Conservation (phyloP, 2,329 filamentous ascomycete species). For the Aureobasidium uvarum region DNA sequence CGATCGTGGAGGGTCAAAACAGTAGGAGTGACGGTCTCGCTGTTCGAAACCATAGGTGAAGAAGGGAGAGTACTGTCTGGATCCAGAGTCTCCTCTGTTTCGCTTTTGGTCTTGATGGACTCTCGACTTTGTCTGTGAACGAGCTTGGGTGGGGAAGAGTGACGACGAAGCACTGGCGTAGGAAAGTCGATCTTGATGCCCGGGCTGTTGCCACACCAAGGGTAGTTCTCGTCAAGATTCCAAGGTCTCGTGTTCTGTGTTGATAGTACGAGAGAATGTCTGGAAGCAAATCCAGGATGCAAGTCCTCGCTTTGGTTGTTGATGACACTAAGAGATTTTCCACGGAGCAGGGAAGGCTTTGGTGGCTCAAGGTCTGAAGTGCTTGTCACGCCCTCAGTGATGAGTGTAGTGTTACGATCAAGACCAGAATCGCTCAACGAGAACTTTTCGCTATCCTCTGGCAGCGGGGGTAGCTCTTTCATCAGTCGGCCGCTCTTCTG, state of each 20-base stretch:
- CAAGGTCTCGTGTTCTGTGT: slow-evolving; percentile 45
- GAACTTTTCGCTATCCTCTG: slow-evolving; percentile 29
- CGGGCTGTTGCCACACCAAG: slow-evolving; percentile 43
- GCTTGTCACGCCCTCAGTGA: slow-evolving; percentile 6
- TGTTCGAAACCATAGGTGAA: slow-evolving; percentile 21
- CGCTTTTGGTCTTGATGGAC: slow-evolving; percentile 4
- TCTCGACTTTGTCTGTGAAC: slow-evolving; percentile 29
- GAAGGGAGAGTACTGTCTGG: slow-evolving; percentile 26
- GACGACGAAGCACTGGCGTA: slow-evolving; percentile 36
- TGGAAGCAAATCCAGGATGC: slow-evolving; percentile 23
- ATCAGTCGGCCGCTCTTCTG: slow-evolving; percentile 32
- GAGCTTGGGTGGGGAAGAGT: slow-evolving; percentile 34
- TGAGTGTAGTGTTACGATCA: slow-evolving; percentile 18
- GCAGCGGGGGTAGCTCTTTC: slow-evolving; percentile 41
- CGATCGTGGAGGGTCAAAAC: slow-evolving; percentile 36
- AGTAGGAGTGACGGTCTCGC: slow-evolving; percentile 18
- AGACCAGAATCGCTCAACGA: slow-evolving; percentile 23
- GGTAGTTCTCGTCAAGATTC: slow-evolving; percentile 50
- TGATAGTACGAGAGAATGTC: slow-evolving; percentile 38
- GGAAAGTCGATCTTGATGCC: slow-evolving; percentile 43
- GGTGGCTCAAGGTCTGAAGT: slow-evolving; percentile 15
- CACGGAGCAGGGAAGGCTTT: slow-evolving; percentile 33
- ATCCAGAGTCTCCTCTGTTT: slow-evolving; percentile 16
- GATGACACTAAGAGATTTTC: slow-evolving; percentile 30
- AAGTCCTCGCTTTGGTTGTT: slow-evolving; percentile 9